Conservation (phyloP, 805 yeast genomes). For the Brettanomyces nanus region DNA sequence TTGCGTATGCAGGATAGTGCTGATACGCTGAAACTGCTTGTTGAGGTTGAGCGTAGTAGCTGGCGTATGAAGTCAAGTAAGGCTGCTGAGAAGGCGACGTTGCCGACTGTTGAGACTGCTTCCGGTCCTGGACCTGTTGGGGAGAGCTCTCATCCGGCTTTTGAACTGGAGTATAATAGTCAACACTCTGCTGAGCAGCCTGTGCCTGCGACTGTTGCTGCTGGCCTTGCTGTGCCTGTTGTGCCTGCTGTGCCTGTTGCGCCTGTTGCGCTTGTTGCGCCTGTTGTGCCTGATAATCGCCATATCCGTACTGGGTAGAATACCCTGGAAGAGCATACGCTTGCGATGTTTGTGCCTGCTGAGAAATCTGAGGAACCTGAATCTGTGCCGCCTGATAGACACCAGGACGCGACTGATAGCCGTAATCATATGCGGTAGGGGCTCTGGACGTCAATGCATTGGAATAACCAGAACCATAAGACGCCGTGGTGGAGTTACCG, state of each 20-base stretch:
- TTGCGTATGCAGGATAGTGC: slow-evolving; percentile 3
- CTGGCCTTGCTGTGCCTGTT: background rate
- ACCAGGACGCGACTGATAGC: slow-evolving; percentile 6
- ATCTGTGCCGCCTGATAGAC: background rate
- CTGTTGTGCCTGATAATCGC: background rate
- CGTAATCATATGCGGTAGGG: slow-evolving; percentile 5
- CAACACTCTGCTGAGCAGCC: background rate
- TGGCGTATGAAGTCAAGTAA: background rate
- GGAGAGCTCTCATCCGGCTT: background rate
- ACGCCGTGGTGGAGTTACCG: no score
- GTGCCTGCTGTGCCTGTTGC: background rate
- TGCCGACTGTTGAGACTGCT: slow-evolving; percentile 11
- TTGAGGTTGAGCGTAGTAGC: background rate
- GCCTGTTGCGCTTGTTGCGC: background rate
- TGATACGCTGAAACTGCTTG: slow-evolving; percentile 1
- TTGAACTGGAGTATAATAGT: background rate
- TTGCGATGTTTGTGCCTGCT: background rate
- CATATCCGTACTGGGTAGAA: background rate
- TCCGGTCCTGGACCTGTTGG: slow-evolving; percentile 1
- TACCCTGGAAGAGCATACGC: background rate
- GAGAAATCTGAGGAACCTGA: no score
- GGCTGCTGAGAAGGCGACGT: slow-evolving; percentile 2
- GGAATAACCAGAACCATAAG: no score
- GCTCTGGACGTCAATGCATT: no score
- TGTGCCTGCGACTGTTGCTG: background rate